phyloP scores from a whole-genome alignment of 805 yeast genomes.

The Candida glaebosa region DNA sequence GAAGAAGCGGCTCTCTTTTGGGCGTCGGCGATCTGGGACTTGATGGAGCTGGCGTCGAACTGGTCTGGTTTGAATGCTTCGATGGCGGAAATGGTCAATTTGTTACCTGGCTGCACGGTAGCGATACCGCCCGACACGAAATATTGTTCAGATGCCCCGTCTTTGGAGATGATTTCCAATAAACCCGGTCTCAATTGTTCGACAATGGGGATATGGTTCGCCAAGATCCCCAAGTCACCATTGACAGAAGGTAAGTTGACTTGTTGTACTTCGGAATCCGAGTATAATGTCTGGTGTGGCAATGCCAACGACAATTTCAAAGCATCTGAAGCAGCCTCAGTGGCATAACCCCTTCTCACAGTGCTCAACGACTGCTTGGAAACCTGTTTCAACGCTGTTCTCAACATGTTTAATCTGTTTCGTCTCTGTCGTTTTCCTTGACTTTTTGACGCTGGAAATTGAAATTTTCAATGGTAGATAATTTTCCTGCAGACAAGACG shows the following conservation, averaged over 20 bases:
- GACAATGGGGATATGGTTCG: slow-evolving; percentile 95
- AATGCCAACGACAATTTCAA: slow-evolving; percentile 86
- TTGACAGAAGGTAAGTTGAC: slow-evolving; percentile 94
- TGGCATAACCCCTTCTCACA: slow-evolving; percentile 86
- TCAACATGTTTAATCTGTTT: slow-evolving; percentile 61
- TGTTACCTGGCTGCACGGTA: slow-evolving; percentile 91
- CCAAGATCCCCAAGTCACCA: slow-evolving; percentile 95
- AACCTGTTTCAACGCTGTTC: slow-evolving; percentile 60
- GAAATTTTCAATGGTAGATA: neutral
- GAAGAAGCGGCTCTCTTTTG: slow-evolving; percentile 83
- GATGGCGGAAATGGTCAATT: slow-evolving; percentile 84
- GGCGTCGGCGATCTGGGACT: slow-evolving; percentile 83
- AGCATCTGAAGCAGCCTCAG: slow-evolving; percentile 63
- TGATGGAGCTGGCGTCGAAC: slow-evolving; percentile 77
- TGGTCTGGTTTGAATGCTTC: slow-evolving; percentile 93
- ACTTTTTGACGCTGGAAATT: too few relatives aligned
- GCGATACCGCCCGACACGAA: slow-evolving; percentile 97
- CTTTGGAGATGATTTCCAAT: slow-evolving; percentile 81
- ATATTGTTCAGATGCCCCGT: slow-evolving; percentile 69
- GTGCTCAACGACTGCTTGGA: slow-evolving; percentile 54
- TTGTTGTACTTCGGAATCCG: slow-evolving; percentile 57
- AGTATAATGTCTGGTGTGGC: slow-evolving; percentile 74
- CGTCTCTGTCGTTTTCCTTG: too few relatives aligned
- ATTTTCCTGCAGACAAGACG: slow-evolving; percentile 1
- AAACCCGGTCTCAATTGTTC: slow-evolving; percentile 97